Evolutionary conservation across 805 yeast genomes (phyloP).

Genomic region (Blastobotrys robertii): DNA sequence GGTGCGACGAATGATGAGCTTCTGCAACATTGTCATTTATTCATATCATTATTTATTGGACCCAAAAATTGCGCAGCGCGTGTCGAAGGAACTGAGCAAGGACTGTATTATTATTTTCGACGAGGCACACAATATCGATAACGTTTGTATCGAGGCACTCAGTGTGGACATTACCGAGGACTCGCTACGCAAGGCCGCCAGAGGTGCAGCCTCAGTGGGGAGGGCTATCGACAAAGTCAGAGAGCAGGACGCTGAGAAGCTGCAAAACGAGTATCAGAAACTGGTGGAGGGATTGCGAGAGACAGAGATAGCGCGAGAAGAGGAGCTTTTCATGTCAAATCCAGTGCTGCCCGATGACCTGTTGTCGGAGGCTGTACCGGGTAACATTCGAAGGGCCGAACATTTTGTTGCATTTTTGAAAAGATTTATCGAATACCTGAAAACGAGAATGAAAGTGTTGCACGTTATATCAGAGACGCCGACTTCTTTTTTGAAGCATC

Average conservation of each 20-base stretch:
- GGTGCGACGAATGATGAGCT: constrained; percentile 92
- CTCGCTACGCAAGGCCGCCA: constrained; percentile 70
- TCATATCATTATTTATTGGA: constrained; percentile 94
- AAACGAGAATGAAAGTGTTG: constrained; percentile 93
- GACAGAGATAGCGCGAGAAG: constrained; percentile 53
- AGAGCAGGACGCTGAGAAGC: constrained; percentile 66
- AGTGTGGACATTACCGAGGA: constrained; percentile 91
- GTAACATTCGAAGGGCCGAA: constrained; percentile 93
- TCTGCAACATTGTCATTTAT: constrained; percentile 85
- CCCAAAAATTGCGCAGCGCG: constrained; percentile 95
- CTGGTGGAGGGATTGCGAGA: constrained; percentile 84
- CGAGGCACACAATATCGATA: constrained; percentile 98
- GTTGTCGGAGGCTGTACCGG: constrained; percentile 89
- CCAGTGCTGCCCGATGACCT: constrained; percentile 83
- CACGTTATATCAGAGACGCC: constrained; percentile 99
- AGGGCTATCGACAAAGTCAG: constrained; percentile 79
- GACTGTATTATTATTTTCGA: constrained; percentile 93
- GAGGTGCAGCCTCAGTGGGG: constrained; percentile 75
- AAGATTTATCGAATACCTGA: constrained; percentile 85
- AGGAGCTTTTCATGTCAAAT: constrained; percentile 69
- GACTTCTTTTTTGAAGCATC: constrained; percentile 78
- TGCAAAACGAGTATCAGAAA: constrained; percentile 85
- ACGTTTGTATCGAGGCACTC: constrained; percentile 93
- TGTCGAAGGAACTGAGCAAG: constrained; percentile 80
- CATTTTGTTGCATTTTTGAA: constrained; percentile 91